These are phyloP conservation scores for Didymella segeticola DNA, from an alignment of 2,329 filamentous ascomycete genomes.

Conservation along the genomic window DNA sequence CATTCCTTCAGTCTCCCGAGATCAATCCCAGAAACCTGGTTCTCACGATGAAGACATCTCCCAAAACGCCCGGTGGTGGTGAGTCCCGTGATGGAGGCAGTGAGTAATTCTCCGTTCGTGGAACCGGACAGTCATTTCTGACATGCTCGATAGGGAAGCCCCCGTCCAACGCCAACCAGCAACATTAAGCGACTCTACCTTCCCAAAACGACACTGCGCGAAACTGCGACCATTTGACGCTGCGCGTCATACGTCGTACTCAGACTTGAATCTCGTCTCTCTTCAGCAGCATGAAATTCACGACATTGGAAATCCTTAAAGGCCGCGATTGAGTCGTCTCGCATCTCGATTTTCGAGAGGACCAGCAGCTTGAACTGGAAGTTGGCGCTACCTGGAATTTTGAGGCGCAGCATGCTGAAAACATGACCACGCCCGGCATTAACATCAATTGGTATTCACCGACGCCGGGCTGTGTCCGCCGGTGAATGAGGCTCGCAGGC, in stretches of 20 bases:
- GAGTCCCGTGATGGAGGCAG: slow-evolving; percentile 30
- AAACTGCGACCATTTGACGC: slow-evolving; percentile 20
- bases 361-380: slow-evolving; percentile 1
- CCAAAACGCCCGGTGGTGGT: slow-evolving; percentile 13
- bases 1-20: slow-evolving; percentile 11
- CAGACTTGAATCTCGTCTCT: slow-evolving; percentile 6
- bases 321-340: slow-evolving; percentile 15
- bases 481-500: slow-evolving; percentile 32
- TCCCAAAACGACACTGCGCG: slow-evolving; percentile 12
- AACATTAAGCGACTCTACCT: slow-evolving; percentile 25
- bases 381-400: neutral
- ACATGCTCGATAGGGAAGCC: slow-evolving; percentile 26
- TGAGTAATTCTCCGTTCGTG: slow-evolving; percentile 20
- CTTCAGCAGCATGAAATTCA: slow-evolving; percentile 3
- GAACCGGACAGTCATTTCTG: slow-evolving; percentile 1
- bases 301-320: slow-evolving; percentile 12
- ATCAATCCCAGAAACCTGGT: slow-evolving; percentile 16
- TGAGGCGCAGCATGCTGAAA: slow-evolving; percentile 34
- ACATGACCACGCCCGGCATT: slow-evolving; percentile 13
- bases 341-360: slow-evolving; percentile 10
- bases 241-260: slow-evolving; percentile 30
- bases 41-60: slow-evolving; percentile 23
- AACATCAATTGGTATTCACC: slow-evolving; percentile 22
- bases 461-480: slow-evolving; percentile 38
- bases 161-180: slow-evolving; percentile 16